Conservation (phyloP, 148 eudicot species). For the Salicornia ramosissima region DNA sequence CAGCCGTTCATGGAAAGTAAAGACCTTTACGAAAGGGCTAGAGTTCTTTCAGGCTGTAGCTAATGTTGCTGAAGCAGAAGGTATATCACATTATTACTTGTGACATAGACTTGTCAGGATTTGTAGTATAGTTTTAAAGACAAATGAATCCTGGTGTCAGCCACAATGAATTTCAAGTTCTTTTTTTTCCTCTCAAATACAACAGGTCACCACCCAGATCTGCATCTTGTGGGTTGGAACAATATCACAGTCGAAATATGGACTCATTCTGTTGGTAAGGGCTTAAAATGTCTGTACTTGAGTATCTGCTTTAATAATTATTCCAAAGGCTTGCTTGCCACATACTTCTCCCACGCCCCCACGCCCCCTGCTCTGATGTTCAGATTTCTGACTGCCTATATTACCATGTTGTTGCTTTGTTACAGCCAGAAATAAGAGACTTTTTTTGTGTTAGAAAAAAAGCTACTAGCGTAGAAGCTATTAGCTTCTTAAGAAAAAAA, state of each 20-base stretch:
- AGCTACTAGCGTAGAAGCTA: too few species aligned
- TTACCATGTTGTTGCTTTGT: too few species aligned
- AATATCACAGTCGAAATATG: slow-evolving; percentile 77
- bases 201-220: slow-evolving; percentile 97
- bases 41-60: slow-evolving; percentile 78
- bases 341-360: too few species aligned
- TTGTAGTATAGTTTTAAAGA: background rate
- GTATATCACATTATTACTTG: slow-evolving; percentile 28
- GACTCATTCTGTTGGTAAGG: slow-evolving; percentile 90
- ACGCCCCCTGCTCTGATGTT: too few species aligned
- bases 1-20: slow-evolving; percentile 77
- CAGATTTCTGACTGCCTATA: too few species aligned
- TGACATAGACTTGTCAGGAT: background rate
- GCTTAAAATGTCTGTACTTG: background rate
- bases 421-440: too few species aligned
- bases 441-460: too few species aligned
- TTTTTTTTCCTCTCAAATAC: background rate
- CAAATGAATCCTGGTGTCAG: background rate
- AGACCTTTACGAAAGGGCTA: slow-evolving; percentile 73
- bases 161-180: background rate
- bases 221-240: slow-evolving; percentile 93
- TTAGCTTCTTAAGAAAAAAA: too few species aligned
- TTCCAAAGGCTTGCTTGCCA: background rate
- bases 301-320: slow-evolving; percentile 2
- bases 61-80: slow-evolving; percentile 81